These are phyloP conservation scores for Rossbeevera mucosa DNA, from an alignment of 768 basidiomycete species.

Conservation along the genomic window DNA sequence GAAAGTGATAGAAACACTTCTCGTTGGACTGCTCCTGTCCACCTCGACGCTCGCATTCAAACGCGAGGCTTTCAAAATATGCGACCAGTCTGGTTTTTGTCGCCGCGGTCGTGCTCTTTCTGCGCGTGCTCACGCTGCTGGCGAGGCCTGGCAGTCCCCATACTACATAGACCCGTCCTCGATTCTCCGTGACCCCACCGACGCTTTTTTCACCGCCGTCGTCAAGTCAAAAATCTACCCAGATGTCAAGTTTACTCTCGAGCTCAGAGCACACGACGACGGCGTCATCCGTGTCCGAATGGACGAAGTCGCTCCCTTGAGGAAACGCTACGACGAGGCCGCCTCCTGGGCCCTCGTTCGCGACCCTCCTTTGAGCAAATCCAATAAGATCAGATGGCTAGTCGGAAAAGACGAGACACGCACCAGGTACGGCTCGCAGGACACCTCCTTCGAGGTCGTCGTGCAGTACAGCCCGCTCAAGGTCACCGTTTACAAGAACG, in stretches of 20 bases:
- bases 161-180: slow-evolving; percentile 73
- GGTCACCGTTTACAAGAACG: slow-evolving; percentile 65
- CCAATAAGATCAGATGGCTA: slow-evolving; percentile 51
- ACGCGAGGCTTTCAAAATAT: slow-evolving; percentile 88
- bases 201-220: slow-evolving; percentile 66
- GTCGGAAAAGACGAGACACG: slow-evolving; percentile 60
- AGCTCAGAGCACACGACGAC: slow-evolving; percentile 80
- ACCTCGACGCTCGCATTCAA: slow-evolving; percentile 55
- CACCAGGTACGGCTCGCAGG: slow-evolving; percentile 61
- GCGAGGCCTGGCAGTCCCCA: slow-evolving; percentile 72
- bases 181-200: slow-evolving; percentile 40
- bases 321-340: slow-evolving; percentile 88
- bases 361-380: slow-evolving; percentile 60
- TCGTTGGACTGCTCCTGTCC: slow-evolving; percentile 32
- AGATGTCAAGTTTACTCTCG: slow-evolving; percentile 73
- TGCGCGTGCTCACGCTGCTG: slow-evolving; percentile 57
- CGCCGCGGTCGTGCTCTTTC: slow-evolving; percentile 84
- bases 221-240: slow-evolving; percentile 83
- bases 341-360: slow-evolving; percentile 81
- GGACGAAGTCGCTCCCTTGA: slow-evolving; percentile 78
- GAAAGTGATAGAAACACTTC: slow-evolving; percentile 6
- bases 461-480: slow-evolving; percentile 74
- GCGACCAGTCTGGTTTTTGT: slow-evolving; percentile 93
- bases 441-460: slow-evolving; percentile 57
- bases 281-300: slow-evolving; percentile 89